A percentile compares a stretch with the other conserved stretches of the same genome.
Evolutionary conservation across 345 rosid species (phyloP).

Genomic region (Moringa oleifera): DNA sequence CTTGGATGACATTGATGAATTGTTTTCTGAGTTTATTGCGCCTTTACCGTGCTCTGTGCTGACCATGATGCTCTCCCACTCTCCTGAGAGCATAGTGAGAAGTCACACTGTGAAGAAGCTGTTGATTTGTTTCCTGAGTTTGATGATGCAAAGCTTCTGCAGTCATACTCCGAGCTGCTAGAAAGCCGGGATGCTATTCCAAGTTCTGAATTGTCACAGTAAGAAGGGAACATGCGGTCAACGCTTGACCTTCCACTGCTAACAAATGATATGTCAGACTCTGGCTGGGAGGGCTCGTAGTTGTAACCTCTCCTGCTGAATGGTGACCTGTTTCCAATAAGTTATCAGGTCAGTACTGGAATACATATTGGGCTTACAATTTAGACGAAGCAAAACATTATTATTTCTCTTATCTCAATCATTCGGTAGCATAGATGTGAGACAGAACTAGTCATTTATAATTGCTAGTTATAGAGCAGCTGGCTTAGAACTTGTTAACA

Average conservation of each 20-base stretch:
- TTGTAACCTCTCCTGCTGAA: slow-evolving; percentile 29
- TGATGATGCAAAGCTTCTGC: slow-evolving; percentile 33
- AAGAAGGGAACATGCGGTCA: slow-evolving; percentile 35
- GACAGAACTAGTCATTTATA: too few species aligned
- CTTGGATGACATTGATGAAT: too few species aligned
- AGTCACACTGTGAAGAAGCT: slow-evolving; percentile 37
- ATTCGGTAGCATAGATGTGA: not conserved
- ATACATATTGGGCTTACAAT: not conserved
- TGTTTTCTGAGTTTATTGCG: not conserved
- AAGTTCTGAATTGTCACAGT: slow-evolving; percentile 32
- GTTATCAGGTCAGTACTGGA: not conserved
- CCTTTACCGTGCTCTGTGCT: slow-evolving; percentile 39
- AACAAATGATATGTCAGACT: slow-evolving; percentile 68
- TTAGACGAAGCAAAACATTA: not conserved
- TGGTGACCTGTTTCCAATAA: slow-evolving; percentile 47
- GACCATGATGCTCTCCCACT: slow-evolving; percentile 40
- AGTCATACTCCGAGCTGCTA: slow-evolving; percentile 39
- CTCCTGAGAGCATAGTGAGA: slow-evolving; percentile 34
- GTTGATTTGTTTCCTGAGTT: slow-evolving; percentile 37
- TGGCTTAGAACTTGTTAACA: not conserved
- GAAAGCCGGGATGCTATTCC: slow-evolving; percentile 34
- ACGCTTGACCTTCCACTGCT: slow-evolving; percentile 63
- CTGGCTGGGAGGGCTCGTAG: slow-evolving; percentile 41
- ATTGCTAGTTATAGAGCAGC: not conserved
- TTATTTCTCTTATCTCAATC: not conserved